Evolutionary conservation across 257 asterid genomes (phyloP), one percentile per base, ranked within the genome.

Genomic region (Phtheirospermum japonicum): DNA sequence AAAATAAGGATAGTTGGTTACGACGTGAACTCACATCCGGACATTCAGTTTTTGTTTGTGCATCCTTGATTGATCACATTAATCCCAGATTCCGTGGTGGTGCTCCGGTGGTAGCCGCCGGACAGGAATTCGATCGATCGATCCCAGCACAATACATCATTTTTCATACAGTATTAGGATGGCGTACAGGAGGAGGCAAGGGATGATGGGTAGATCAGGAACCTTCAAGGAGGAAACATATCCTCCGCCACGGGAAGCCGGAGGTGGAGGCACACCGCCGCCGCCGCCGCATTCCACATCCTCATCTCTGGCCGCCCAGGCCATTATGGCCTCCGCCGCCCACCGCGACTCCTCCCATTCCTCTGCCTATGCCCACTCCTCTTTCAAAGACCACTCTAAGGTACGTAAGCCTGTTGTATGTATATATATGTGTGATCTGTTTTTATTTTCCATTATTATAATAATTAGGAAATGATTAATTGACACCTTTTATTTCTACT

Each of bases 101-200:
- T 66, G 33, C 53, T 45, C 69, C 60, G 64, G 57, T 34, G 69
- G 61, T 13, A 18, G 33, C 40, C 51, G 66, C 64, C 60, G 53
- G 57, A 28, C 66, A 36, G 14, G 18, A 2, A 42, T 42, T 39
- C 46, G 16, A 39, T 1, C 49, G 8, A 42, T 42, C 49, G 8
- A 42, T 42, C 49, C 49, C 49, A 7, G 23, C 61, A 42, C 49
- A 12, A 42, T 8, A n/a, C 18, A 42, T 9, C 42, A 33, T 59
- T 16, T 4, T 6, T 7, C 7, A n/a, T 8, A 6, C 17, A 40
- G 58, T n/a, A n/a, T n/a, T n/a, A n/a, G n/a, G n/a, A 80, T 88
- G 89, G 90, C 94, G 30, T 82, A 66, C 63, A 70, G 94, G 68
- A 82, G 92, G 67, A 85, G 74, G 64, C 85, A 81, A 18, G 82